Conservation (phyloP, 1,284 basidiomycete species). For the Cerrena zonata region DNA sequence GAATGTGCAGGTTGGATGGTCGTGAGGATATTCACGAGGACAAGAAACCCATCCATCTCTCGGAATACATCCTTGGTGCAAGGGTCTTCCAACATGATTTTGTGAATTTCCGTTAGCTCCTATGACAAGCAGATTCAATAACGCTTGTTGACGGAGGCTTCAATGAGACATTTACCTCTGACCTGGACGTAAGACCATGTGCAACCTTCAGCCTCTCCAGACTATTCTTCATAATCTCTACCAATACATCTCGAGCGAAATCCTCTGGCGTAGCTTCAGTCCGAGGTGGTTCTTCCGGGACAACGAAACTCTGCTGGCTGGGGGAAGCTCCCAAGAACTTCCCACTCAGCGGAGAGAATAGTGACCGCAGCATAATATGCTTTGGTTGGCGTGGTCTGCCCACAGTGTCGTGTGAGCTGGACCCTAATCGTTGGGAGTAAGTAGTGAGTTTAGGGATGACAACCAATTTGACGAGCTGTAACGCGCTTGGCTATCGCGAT, state of each 20-base stretch:
- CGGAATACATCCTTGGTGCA: conserved; percentile 70
- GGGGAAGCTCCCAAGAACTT: conserved; percentile 25
- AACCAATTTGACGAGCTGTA: too few species aligned
- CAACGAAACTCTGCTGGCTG: conserved; percentile 13
- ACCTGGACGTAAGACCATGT: conserved; percentile 37
- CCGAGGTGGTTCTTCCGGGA: conserved; percentile 19
- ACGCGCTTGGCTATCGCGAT: too few species aligned
- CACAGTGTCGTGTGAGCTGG: too few species aligned
- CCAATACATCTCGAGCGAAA: conserved; percentile 64
- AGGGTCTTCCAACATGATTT: conserved; percentile 53
- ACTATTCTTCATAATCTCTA: conserved; percentile 64
- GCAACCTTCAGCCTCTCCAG: conserved; percentile 61
- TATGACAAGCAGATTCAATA: conserved; percentile 27
- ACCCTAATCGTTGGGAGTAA: too few species aligned
- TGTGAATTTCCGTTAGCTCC: conserved; percentile 57
- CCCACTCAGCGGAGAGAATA: conserved; percentile 32
- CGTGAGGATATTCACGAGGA: conserved; percentile 64
- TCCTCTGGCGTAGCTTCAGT: conserved; percentile 56
- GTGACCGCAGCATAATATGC: conserved; percentile 28
- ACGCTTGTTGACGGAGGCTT: too few species aligned
- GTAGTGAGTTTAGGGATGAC: too few species aligned
- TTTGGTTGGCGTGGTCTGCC: background rate
- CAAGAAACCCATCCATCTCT: conserved; percentile 72
- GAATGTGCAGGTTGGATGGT: conserved; percentile 39
- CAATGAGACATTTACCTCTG: conserved; percentile 39